Conservation (phyloP, 345 rosid species). For the Brassica incana region DNA sequence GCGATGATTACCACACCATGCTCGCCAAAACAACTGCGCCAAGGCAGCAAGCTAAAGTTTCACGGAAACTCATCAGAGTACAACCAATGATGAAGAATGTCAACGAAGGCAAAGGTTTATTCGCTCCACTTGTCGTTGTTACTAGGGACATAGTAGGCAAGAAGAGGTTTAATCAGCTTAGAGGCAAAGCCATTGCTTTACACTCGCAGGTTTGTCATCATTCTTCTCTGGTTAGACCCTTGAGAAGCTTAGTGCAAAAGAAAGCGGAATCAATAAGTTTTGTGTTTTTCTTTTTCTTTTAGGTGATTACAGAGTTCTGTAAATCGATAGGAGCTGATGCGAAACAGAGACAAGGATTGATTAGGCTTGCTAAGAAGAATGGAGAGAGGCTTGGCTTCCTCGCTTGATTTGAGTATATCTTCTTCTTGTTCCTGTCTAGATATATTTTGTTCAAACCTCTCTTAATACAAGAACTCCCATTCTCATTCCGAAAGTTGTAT, state of each 20-base stretch:
- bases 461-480: slow-evolving; percentile 4
- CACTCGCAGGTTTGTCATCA: slow-evolving; percentile 76
- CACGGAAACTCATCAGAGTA: slow-evolving; percentile 46
- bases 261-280: background rate
- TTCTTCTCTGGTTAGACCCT: background rate
- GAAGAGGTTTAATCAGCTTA: slow-evolving; percentile 84
- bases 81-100: slow-evolving; percentile 82
- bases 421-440: slow-evolving; percentile 20
- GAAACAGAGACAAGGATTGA: slow-evolving; percentile 94
- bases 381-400: slow-evolving; percentile 96
- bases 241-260: background rate
- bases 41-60: slow-evolving; percentile 38
- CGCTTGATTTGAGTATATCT: slow-evolving; percentile 45
- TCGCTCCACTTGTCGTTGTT: slow-evolving; percentile 77
- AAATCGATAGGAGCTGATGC: slow-evolving; percentile 96
- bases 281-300: slow-evolving; percentile 15
- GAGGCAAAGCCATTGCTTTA: slow-evolving; percentile 96
- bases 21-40: slow-evolving; percentile 46
- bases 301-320: slow-evolving; percentile 96
- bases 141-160: slow-evolving; percentile 73
- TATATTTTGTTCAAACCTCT: slow-evolving; percentile 21
- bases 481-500: slow-evolving; percentile 10
- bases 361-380: slow-evolving; percentile 94
- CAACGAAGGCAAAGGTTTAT: slow-evolving; percentile 93
- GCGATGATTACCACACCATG: slow-evolving; percentile 47